These are phyloP conservation scores for Coniella lustricola DNA, from an alignment of 2,329 filamentous ascomycete genomes.

Conservation along the genomic window DNA sequence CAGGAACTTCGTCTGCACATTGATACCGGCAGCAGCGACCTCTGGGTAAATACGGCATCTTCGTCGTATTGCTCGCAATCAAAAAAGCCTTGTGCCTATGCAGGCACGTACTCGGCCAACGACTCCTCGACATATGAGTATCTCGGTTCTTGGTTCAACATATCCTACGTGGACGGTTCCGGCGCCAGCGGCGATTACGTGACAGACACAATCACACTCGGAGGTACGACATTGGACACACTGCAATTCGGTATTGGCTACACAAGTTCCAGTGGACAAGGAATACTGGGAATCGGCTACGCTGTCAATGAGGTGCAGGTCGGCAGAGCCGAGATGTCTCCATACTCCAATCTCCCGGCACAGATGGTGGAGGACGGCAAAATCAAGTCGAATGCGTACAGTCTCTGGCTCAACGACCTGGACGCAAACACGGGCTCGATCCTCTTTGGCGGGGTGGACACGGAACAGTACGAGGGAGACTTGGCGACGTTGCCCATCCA, in stretches of 20 bases:
- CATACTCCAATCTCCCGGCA: slow-evolving; percentile 64
- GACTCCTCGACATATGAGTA: slow-evolving; percentile 70
- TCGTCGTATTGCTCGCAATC: slow-evolving; percentile 52
- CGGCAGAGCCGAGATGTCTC: slow-evolving; percentile 40
- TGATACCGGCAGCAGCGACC: slow-evolving; percentile 63
- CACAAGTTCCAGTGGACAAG: slow-evolving; percentile 51
- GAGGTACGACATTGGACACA: slow-evolving; percentile 41
- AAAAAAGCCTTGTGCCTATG: slow-evolving; percentile 46
- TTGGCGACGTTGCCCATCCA: slow-evolving; percentile 64
- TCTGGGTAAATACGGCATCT: slow-evolving; percentile 61
- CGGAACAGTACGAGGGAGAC: slow-evolving; percentile 53
- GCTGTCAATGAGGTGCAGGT: slow-evolving; percentile 69
- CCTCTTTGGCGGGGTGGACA: slow-evolving; percentile 70
- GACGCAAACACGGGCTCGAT: slow-evolving; percentile 59
- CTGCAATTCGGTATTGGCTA: slow-evolving; percentile 74
- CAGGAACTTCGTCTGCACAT: slow-evolving; percentile 52
- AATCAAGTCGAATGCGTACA: slow-evolving; percentile 63
- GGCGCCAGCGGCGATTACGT: slow-evolving; percentile 74
- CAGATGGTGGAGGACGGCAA: slow-evolving; percentile 53
- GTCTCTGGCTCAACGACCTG: slow-evolving; percentile 69
- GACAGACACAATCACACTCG: slow-evolving; percentile 62
- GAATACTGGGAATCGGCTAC: slow-evolving; percentile 84
- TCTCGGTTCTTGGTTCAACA: slow-evolving; percentile 73
- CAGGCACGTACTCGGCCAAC: slow-evolving; percentile 64
- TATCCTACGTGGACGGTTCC: slow-evolving; percentile 78